Conservation (phyloP, 164 flowering plant genomes). For the Tetracentron sinense region DNA sequence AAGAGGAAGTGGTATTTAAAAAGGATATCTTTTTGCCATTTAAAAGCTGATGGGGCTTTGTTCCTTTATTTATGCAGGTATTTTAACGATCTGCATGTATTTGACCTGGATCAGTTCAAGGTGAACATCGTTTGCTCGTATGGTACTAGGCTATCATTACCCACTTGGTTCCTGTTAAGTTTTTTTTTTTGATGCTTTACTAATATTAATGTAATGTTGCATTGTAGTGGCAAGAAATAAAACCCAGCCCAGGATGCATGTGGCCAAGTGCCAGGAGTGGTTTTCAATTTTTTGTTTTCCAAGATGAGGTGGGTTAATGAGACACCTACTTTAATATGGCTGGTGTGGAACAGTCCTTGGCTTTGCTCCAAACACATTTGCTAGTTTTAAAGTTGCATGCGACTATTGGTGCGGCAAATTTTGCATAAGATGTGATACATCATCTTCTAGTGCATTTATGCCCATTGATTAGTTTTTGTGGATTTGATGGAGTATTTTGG, state of each 20-base stretch:
- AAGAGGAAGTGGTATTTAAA: no score
- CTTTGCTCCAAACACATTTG: not conserved
- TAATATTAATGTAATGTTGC: constrained; percentile 15
- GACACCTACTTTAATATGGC: not conserved
- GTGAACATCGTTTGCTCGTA: constrained; percentile 29
- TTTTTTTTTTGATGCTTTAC: not conserved
- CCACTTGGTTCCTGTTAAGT: not conserved
- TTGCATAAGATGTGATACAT: not conserved
- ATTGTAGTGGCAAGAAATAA: constrained; percentile 95
- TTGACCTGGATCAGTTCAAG: constrained; percentile 94
- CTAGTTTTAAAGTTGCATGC: not conserved
- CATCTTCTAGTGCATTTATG: not conserved
- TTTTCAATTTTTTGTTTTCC: constrained; percentile 85
- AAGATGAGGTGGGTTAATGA: constrained; percentile 71
- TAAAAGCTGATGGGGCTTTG: constrained; percentile 8
- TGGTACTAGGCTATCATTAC: not conserved
- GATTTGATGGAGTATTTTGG: not conserved
- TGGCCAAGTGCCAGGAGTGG: constrained; percentile 99
- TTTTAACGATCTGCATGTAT: constrained; percentile 78
- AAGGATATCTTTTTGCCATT: constrained; percentile 6
- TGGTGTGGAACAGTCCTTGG: not conserved
- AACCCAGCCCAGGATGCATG: constrained; percentile 81
- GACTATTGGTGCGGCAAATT: not conserved
- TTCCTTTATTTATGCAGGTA: constrained; percentile 50
- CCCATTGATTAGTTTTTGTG: not conserved